phyloP scores from a whole-genome alignment of 805 yeast species.

The Monosporozyma yasuniensis region DNA sequence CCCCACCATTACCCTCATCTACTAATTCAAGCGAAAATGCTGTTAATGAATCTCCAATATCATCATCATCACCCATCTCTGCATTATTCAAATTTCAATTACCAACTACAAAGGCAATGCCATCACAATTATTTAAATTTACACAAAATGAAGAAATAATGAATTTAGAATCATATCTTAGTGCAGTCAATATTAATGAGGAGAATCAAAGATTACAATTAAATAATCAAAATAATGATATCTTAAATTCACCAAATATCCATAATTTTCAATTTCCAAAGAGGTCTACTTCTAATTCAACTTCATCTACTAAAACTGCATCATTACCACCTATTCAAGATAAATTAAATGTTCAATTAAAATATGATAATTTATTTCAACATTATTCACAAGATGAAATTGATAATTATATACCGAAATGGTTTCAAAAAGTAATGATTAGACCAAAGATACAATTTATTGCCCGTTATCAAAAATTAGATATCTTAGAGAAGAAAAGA shows the following conservation, averaged over 20 bases:
- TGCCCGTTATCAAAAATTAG: constrained; percentile 55
- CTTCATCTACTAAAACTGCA: background rate
- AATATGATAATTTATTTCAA: constrained; percentile 12
- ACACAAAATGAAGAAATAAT: constrained; percentile 26
- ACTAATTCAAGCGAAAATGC: background rate
- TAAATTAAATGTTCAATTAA: constrained; percentile 23
- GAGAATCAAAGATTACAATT: constrained; percentile 9
- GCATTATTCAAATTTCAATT: constrained; percentile 26
- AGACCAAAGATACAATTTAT: constrained; percentile 25
- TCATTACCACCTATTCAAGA: constrained; percentile 1
- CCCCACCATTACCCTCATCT: constrained; percentile 1
- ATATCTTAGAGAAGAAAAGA: constrained; percentile 59
- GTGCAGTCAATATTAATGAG: constrained; percentile 27
- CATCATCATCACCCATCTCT: constrained; percentile 27
- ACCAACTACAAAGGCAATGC: constrained; percentile 16
- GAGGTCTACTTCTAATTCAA: constrained; percentile 1
- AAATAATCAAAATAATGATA: background rate
- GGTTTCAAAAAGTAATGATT: constrained; percentile 37
- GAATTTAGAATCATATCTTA: constrained; percentile 24
- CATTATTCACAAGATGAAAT: constrained; percentile 11
- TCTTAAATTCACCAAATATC: constrained; percentile 3
- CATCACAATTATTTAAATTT: constrained; percentile 18
- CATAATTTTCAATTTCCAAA: constrained; percentile 13
- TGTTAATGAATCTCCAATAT: constrained; percentile 17
- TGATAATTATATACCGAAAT: constrained; percentile 38